Conservation (phyloP, 805 yeast species). For the fission yeast (Schizosaccharomyces pombe) region DNA sequence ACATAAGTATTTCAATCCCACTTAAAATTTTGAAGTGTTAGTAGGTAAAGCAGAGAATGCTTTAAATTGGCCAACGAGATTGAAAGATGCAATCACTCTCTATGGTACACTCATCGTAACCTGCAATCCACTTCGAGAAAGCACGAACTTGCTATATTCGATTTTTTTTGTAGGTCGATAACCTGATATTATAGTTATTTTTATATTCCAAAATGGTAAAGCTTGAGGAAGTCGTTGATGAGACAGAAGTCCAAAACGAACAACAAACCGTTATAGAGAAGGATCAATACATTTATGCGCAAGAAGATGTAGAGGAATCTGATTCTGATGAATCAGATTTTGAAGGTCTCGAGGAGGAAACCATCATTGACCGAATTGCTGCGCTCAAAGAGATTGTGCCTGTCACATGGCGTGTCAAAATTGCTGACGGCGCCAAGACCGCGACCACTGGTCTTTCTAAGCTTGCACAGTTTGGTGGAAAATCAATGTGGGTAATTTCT, state of each 20-base stretch:
- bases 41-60: no score
- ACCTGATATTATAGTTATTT: no score
- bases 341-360: constrained; percentile 39
- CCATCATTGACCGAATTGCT: constrained; percentile 60
- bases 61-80: no score
- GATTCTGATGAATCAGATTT: constrained; percentile 19
- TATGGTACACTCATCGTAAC: no score
- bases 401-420: constrained; percentile 48
- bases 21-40: no score
- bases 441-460: constrained; percentile 21
- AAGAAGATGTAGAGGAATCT: constrained; percentile 14
- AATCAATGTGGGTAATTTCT: constrained; percentile 61
- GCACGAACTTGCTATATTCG: no score
- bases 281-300: background rate
- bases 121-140: no score
- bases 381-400: constrained; percentile 85
- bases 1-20: no score
- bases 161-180: no score
- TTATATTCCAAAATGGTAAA: constrained; percentile 2
- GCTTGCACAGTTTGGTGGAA: constrained; percentile 36
- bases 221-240: constrained; percentile 3
- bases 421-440: constrained; percentile 17
- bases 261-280: background rate
- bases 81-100: no score
- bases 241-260: background rate